phyloP scores from a whole-genome alignment of 2,329 filamentous ascomycete genomes.

The Aureobasidium sp. region DNA sequence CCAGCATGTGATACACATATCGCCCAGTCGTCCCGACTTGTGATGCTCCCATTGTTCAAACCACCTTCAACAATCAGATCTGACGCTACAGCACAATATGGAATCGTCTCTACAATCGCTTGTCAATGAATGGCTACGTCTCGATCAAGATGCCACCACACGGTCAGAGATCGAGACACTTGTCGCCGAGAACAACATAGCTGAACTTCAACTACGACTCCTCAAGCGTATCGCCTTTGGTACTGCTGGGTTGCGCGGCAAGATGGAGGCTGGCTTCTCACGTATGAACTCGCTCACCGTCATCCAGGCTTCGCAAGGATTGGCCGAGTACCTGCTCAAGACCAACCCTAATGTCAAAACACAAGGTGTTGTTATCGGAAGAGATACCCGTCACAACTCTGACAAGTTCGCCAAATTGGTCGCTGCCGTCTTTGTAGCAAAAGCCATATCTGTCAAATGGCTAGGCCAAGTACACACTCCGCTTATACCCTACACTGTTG shows the following conservation, averaged over 20 bases:
- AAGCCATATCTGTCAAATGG: constrained; percentile 54
- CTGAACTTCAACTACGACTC: constrained; percentile 48
- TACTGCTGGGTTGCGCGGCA: constrained; percentile 55
- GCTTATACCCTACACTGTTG: constrained; percentile 55
- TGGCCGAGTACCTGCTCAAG: constrained; percentile 52
- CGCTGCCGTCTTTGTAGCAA: constrained; percentile 52
- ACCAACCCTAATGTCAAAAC: constrained; percentile 33
- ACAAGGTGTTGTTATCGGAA: constrained; percentile 52
- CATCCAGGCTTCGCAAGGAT: constrained; percentile 54
- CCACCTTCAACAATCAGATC: neutral
- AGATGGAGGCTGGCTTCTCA: constrained; percentile 59
- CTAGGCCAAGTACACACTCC: constrained; percentile 55
- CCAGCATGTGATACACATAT: no score
- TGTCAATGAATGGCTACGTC: constrained; percentile 51
- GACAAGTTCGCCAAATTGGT: constrained; percentile 54
- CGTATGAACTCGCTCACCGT: constrained; percentile 34
- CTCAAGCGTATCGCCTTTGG: constrained; percentile 54
- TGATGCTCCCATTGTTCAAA: neutral
- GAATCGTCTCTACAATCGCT: constrained; percentile 32
- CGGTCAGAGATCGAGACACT: constrained; percentile 49
- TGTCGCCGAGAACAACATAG: constrained; percentile 35
- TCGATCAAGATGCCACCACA: constrained; percentile 50
- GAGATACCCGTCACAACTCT: constrained; percentile 58
- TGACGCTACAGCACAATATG: neutral
- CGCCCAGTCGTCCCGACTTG: neutral